Base-by-base conservation (phyloP, 2,329 filamentous ascomycete species). In the Tolypocladium endophyticum region DNA sequence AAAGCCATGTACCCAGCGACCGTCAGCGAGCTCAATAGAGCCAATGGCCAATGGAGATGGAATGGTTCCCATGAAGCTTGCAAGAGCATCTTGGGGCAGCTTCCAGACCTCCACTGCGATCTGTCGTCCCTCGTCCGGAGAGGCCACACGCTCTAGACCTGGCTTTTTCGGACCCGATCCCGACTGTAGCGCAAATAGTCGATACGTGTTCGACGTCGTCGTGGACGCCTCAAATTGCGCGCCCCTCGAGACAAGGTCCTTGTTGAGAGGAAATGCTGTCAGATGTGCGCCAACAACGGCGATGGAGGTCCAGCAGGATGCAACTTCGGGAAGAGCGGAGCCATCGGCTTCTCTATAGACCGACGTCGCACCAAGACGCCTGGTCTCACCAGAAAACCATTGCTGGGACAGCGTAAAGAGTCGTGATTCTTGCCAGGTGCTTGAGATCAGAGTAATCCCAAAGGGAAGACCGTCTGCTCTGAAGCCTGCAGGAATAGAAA, bases 401-500 rank as follows among this genome's bases (percentile, higher is more conserved):
- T 68, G 62, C 3, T 65, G 59, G 14, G 71, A 70, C 61, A 70
- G 66, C 0, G 59, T 62, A 1, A 73, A 38, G 2, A 76, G 67
- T 30, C 61, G 65, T 0, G 67, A 61, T 25, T 76, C 74, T 54
- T 72, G 66, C 74, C 74, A 76, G 3, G 63, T 61, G 30, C 62
- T 70, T 3, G 72, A 70, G 7, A 76, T 73, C 1, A 76, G 61
- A 0, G 74, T 76, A 8, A 76, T 61, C 1, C 74, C 72, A 58
- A 76, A 76, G 0, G 74, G 73, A 8, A 76, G 64, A 0, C 71
- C 71, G 39, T 75, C 71, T 0, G 63, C 41, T 1, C 73, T 61
- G 41, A 73, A 74, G 1, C 78, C 78, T 0, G 81, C 81, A 1
- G 81, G 80, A n/a, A 84, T 73, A 1, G 79, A 76, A 12, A 83